These are phyloP conservation scores for Vitis rupestris DNA, from an alignment of 164 flowering plant species.

Conservation along the genomic window DNA sequence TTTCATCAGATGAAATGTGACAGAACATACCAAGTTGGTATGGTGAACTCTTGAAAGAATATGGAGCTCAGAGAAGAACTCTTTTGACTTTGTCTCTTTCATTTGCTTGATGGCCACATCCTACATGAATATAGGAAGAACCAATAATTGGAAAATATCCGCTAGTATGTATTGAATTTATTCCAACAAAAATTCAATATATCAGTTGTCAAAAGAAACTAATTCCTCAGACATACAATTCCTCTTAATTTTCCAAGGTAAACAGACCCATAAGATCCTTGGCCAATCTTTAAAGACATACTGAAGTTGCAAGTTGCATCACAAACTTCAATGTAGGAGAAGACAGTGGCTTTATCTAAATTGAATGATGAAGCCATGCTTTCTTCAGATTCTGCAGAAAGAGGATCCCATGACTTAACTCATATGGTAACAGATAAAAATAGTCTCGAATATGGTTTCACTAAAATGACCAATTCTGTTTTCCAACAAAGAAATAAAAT, in stretches of 20 bases:
- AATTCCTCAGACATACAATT: conserved; percentile 14
- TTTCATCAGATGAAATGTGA: not conserved
- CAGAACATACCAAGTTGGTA: conserved; percentile 27
- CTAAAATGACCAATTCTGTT: not conserved
- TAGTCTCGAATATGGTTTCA: not conserved
- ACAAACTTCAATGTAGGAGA: conserved; percentile 23
- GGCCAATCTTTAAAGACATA: conserved; percentile 27
- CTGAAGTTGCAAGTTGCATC: conserved; percentile 30
- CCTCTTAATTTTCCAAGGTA: conserved; percentile 29
- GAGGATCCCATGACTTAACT: not conserved
- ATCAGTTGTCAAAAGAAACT: no score
- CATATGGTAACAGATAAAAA: not conserved
- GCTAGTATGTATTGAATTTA: not conserved
- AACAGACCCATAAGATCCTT: conserved; percentile 40
- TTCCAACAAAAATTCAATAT: not conserved
- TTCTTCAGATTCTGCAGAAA: conserved; percentile 20
- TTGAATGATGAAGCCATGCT: conserved; percentile 9
- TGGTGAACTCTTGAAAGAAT: conserved; percentile 37
- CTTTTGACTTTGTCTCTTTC: conserved; percentile 38
- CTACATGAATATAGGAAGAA: conserved; percentile 14
- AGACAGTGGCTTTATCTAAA: conserved; percentile 23
- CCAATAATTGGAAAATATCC: no score
- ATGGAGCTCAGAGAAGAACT: conserved; percentile 38
- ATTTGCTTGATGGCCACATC: conserved; percentile 45
- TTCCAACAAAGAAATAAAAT: not conserved